Percentiles rank a stretch among this genome's conserved stretches.
These are phyloP conservation scores for Stemphylium vesicarium DNA, from an alignment of 2,329 filamentous ascomycete species.

Conservation along the genomic window DNA sequence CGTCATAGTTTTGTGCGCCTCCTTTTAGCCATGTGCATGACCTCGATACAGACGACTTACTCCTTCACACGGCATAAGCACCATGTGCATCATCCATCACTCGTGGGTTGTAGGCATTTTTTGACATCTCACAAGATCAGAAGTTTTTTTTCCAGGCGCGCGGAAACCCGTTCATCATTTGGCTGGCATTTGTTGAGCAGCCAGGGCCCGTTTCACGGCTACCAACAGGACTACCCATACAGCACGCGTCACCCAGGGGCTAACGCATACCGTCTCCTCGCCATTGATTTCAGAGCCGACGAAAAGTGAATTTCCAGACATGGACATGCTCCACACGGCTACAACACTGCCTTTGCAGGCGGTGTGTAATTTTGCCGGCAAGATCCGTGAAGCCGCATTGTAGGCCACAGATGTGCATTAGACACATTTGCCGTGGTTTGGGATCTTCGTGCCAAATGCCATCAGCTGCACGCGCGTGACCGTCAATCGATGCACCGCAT, in stretches of 20 bases:
- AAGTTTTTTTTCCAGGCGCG: background rate
- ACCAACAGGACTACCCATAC: background rate
- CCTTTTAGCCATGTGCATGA: background rate
- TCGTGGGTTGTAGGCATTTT: background rate
- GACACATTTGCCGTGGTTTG: background rate
- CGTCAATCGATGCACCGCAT: background rate
- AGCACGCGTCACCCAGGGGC: conserved; percentile 1
- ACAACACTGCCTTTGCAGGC: background rate
- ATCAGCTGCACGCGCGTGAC: background rate
- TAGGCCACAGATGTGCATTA: background rate
- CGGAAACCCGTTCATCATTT: background rate
- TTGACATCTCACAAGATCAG: background rate
- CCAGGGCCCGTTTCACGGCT: background rate
- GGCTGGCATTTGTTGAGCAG: conserved; percentile 14
- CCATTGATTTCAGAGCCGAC: background rate
- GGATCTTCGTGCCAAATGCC: background rate
- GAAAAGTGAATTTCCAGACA: background rate
- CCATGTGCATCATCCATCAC: conserved; percentile 1
- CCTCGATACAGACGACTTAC: background rate
- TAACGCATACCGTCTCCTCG: background rate
- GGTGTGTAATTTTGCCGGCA: background rate
- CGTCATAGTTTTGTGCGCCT: conserved; percentile 5
- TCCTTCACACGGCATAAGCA: background rate
- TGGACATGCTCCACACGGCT: background rate
- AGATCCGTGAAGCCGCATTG: background rate